Percentiles rank a stretch among this genome's conserved stretches.
Conservation (phyloP, 495 filamentous ascomycete genomes). For the Daldinia caldariorum region DNA sequence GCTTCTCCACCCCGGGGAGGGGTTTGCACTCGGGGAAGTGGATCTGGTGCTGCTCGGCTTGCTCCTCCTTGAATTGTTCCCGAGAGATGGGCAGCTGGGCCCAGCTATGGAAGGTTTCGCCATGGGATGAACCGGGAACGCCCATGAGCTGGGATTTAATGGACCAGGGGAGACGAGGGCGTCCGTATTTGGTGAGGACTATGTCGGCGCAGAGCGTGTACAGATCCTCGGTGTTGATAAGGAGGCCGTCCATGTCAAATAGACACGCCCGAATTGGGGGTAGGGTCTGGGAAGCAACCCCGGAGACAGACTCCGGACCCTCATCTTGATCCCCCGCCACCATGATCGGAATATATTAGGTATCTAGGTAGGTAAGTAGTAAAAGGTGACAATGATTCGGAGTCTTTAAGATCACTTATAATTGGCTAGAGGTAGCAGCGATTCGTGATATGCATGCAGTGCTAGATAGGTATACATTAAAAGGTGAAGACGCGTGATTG, state of each 20-base stretch:
- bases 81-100: conserved; percentile 78
- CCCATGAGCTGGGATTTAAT: conserved; percentile 88
- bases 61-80: conserved; percentile 67
- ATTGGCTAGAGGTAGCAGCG: background rate
- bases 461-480: background rate
- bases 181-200: conserved; percentile 71
- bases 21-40: conserved; percentile 73
- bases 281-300: conserved; percentile 26
- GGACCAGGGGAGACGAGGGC: conserved; percentile 76
- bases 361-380: too few species aligned
- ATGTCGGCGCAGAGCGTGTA: conserved; percentile 79
- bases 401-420: background rate
- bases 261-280: conserved; percentile 82
- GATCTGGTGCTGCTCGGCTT: conserved; percentile 63
- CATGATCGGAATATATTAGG: background rate
- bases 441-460: background rate
- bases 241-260: conserved; percentile 92
- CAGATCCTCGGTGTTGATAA: conserved; percentile 84
- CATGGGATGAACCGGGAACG: conserved; percentile 66
- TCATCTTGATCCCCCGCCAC: background rate
- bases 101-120: conserved; percentile 65
- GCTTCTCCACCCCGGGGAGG: conserved; percentile 73
- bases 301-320: background rate
- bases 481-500: background rate
- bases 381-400: background rate